Conservation (phyloP, 2,329 filamentous ascomycete genomes). For the Pseudogymnoascus sp. region DNA sequence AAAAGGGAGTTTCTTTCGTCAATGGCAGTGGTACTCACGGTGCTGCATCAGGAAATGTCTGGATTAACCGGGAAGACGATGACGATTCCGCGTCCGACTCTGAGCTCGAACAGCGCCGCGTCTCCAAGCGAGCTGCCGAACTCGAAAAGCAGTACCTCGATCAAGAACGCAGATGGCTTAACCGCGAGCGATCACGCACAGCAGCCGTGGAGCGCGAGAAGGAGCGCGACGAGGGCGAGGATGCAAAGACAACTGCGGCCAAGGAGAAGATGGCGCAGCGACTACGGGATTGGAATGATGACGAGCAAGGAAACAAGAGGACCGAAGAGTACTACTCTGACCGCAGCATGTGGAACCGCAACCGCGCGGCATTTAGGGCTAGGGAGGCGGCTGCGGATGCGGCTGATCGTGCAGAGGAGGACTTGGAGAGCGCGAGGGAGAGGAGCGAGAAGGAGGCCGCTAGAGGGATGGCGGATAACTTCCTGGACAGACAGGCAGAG, state of each 20-base stretch:
- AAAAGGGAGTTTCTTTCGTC: slow-evolving; percentile 73
- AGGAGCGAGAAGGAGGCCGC: slow-evolving; percentile 69
- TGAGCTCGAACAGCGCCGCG: slow-evolving; percentile 67
- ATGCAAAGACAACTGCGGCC: slow-evolving; percentile 53
- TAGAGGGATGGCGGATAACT: slow-evolving; percentile 78
- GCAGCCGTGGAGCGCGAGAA: slow-evolving; percentile 80
- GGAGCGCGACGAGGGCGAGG: slow-evolving; percentile 69
- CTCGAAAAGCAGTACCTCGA: slow-evolving; percentile 75
- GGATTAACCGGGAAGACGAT: slow-evolving; percentile 65
- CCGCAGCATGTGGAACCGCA: slow-evolving; percentile 74
- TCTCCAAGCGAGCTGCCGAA: slow-evolving; percentile 65
- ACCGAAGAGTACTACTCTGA: slow-evolving; percentile 80
- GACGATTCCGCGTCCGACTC: slow-evolving; percentile 82
- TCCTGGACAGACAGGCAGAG: slow-evolving; percentile 75
- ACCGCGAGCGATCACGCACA: slow-evolving; percentile 74
- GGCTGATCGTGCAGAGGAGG: slow-evolving; percentile 70
- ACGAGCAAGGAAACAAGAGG: slow-evolving; percentile 67
- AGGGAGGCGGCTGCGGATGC: slow-evolving; percentile 73
- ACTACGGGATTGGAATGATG: slow-evolving; percentile 80
- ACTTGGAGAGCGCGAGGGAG: slow-evolving; percentile 62
- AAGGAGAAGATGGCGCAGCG: slow-evolving; percentile 62
- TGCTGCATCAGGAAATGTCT: slow-evolving; percentile 34
- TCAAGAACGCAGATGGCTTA: slow-evolving; percentile 82
- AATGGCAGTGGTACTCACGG: slow-evolving; percentile 66
- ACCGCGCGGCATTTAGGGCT: slow-evolving; percentile 63